Evolutionary conservation across 208 protist genomes (phyloP).

Genomic region (Trypanosoma lewisi): DNA sequence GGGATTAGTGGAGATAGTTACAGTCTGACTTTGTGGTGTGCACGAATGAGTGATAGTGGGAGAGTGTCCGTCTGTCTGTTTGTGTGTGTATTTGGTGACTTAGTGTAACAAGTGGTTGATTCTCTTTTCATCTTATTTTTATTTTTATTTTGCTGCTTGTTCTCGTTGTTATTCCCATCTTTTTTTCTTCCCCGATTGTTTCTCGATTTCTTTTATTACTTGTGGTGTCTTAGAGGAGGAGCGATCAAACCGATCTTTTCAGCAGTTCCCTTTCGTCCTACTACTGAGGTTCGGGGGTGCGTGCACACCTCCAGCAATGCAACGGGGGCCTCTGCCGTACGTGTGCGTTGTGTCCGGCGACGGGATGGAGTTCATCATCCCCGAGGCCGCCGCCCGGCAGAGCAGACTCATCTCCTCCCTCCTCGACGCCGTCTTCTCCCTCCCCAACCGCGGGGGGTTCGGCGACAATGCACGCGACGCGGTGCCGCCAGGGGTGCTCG

Average conservation of each 20-base stretch:
- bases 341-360: slow-evolving; percentile 43
- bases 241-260: not conserved
- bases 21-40: not conserved
- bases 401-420: slow-evolving; percentile 56
- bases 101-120: not conserved
- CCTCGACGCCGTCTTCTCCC: slow-evolving; percentile 36
- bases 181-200: not conserved
- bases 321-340: slow-evolving; percentile 31
- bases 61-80: not conserved
- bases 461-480: not conserved
- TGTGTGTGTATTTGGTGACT: not conserved
- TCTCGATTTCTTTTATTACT: not conserved
- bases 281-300: too few relatives aligned
- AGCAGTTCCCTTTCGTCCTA: not conserved
- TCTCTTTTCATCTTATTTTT: not conserved
- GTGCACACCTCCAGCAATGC: not conserved
- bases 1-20: not conserved
- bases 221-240: not conserved
- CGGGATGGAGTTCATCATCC: slow-evolving; percentile 53
- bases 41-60: not conserved
- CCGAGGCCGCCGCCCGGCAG: slow-evolving; percentile 43
- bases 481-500: not conserved
- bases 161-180: not conserved
- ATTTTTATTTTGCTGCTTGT: not conserved
- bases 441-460: slow-evolving; percentile 27